Percentiles rank a stretch among this genome's conserved stretches.
phyloP scores from a whole-genome alignment of 164 flowering plant species.

The Annona squamosa region DNA sequence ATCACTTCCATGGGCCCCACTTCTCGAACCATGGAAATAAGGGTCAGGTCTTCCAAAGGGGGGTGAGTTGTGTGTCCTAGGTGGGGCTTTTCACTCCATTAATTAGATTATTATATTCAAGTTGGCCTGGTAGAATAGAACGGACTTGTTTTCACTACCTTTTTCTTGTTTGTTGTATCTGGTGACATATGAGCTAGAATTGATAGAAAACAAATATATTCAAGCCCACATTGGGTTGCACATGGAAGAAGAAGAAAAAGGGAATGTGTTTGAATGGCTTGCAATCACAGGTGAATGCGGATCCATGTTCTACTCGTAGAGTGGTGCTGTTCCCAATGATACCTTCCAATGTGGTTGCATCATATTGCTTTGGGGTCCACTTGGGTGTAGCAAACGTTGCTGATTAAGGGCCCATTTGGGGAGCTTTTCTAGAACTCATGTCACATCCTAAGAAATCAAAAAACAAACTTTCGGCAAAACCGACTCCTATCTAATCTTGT shows the following conservation, averaged over 20 bases:
- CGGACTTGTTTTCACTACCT: background rate
- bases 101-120: conserved; percentile 1
- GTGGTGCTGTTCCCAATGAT: conserved; percentile 11
- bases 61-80: conserved; percentile 5
- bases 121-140: background rate
- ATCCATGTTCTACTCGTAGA: conserved; percentile 9
- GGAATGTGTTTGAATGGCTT: background rate
- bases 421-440: background rate
- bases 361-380: background rate
- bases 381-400: background rate
- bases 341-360: conserved; percentile 9
- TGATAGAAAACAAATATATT: conserved; percentile 1
- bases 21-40: conserved; percentile 2
- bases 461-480: background rate
- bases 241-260: conserved; percentile 12
- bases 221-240: conserved; percentile 12
- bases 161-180: background rate
- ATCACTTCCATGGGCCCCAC: conserved; percentile 10
- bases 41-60: conserved; percentile 2
- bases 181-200: background rate
- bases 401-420: background rate
- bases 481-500: background rate
- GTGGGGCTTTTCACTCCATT: conserved; percentile 6
- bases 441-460: background rate
- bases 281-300: conserved; percentile 4